Conservation (phyloP, 192 early-diverging fungal species). For the Martensiomyces pterosporus region DNA sequence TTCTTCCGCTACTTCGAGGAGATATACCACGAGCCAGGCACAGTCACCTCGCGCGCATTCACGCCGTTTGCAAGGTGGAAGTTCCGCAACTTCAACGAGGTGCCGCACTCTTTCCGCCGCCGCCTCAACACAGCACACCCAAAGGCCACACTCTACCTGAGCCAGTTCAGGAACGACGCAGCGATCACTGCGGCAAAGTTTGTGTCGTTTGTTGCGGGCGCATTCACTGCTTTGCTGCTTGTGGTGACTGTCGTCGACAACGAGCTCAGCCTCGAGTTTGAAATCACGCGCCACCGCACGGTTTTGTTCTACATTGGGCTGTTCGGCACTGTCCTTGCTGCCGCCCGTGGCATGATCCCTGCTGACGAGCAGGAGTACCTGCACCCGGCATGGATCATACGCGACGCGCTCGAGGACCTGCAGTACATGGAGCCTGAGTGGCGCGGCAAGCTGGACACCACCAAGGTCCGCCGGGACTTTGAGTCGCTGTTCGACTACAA, state of each 20-base stretch:
- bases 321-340: conserved; percentile 79
- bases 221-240: conserved; percentile 82
- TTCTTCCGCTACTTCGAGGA: conserved; percentile 96
- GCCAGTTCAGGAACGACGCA: conserved; percentile 86
- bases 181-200: conserved; percentile 78
- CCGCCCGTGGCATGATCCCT: conserved; percentile 72
- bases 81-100: conserved; percentile 97
- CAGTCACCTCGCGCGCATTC: conserved; percentile 75
- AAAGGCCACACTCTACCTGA: conserved; percentile 75
- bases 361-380: conserved; percentile 75
- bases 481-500: conserved; percentile 74
- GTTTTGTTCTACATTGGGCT: conserved; percentile 93
- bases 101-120: conserved; percentile 80
- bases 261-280: conserved; percentile 83
- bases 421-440: conserved; percentile 89
- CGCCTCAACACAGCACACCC: conserved; percentile 73
- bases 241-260: conserved; percentile 80
- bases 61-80: conserved; percentile 86
- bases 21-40: conserved; percentile 72
- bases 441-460: conserved; percentile 76
- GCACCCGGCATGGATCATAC: conserved; percentile 76
- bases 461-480: conserved; percentile 79
- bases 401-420: conserved; percentile 75
- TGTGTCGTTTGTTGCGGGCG: conserved; percentile 82
- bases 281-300: conserved; percentile 82